These are phyloP conservation scores for Posidonia oceanica DNA, from an alignment of 116 monocot species.

Conservation along the genomic window DNA sequence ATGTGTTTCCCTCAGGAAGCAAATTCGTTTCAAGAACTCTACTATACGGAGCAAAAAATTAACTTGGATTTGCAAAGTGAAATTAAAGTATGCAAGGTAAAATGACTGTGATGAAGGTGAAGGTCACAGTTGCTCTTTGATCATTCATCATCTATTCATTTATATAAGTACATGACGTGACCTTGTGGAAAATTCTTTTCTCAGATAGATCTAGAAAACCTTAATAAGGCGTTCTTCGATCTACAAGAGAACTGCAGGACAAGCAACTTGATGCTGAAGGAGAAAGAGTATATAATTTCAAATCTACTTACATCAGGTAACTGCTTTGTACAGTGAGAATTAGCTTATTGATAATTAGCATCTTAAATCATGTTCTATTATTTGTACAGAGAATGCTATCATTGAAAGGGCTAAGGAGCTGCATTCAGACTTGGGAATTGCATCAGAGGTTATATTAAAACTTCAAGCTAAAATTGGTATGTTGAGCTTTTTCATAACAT, in stretches of 20 bases:
- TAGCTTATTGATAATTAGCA: background rate
- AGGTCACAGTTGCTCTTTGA: background rate
- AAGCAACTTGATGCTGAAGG: conserved; percentile 29
- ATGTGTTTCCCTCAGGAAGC: conserved; percentile 28
- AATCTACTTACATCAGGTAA: conserved; percentile 45
- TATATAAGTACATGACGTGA: too few relatives aligned
- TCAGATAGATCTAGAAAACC: conserved; percentile 41
- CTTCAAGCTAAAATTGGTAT: conserved; percentile 21
- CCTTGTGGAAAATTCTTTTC: background rate
- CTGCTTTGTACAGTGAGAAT: background rate
- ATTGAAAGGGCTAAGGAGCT: conserved; percentile 38
- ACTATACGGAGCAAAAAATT: conserved; percentile 46
- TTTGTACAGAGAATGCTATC: conserved; percentile 14
- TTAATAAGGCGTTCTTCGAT: conserved; percentile 22
- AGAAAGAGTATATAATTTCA: conserved; percentile 72
- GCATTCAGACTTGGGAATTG: conserved; percentile 29
- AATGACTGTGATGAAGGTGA: background rate
- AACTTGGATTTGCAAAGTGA: conserved; percentile 39
- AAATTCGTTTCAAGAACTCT: conserved; percentile 42
- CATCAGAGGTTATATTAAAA: conserved; percentile 12
- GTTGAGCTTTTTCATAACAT: background rate
- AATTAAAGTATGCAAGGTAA: conserved; percentile 46
- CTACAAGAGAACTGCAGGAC: conserved; percentile 35
- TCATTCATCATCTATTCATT: background rate
- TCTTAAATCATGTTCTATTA: conserved; percentile 12